Percentiles rank a stretch among this genome's conserved stretches.
Conservation (phyloP, 192 early-diverging fungal genomes). For the Podochytrium sp. region DNA sequence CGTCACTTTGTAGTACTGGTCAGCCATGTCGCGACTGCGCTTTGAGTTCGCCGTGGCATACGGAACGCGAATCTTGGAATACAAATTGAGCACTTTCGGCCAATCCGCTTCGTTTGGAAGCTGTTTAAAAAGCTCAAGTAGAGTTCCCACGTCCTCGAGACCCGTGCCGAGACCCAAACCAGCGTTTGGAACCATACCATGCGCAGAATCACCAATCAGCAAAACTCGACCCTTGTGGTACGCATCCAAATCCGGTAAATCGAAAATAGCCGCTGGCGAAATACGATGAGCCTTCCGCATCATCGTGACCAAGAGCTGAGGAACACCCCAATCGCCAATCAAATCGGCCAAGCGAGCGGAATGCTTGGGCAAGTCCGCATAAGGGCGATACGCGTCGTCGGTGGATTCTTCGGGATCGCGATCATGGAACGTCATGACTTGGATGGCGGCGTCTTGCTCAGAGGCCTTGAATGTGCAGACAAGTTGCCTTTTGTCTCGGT, state of each 20-base stretch:
- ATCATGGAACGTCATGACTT: not conserved
- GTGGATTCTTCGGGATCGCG: conserved; percentile 18
- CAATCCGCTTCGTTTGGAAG: not conserved
- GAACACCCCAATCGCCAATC: conserved; percentile 17
- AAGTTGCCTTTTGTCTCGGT: conserved; percentile 5
- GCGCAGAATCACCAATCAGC: conserved; percentile 36
- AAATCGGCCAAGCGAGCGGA: conserved; percentile 15
- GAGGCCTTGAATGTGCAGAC: conserved; percentile 21
- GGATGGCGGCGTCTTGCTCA: not conserved
- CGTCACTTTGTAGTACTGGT: conserved; percentile 1
- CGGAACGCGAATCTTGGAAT: not conserved
- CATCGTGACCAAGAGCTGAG: conserved; percentile 4
- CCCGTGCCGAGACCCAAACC: conserved; percentile 32
- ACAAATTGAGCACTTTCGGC: not conserved
- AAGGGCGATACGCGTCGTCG: conserved; percentile 5
- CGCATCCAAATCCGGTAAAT: not conserved
- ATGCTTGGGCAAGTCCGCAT: conserved; percentile 10
- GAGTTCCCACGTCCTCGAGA: conserved; percentile 35
- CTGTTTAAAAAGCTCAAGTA: conserved; percentile 18
- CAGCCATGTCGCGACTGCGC: conserved; percentile 16
- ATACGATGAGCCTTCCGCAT: conserved; percentile 15
- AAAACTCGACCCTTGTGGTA: conserved; percentile 21
- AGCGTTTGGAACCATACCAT: conserved; percentile 37
- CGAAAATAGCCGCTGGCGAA: conserved; percentile 25
- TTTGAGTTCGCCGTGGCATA: not conserved